Base-by-base conservation (phyloP, 176 grass and related monocot genomes). In the Oryza australiensis region DNA sequence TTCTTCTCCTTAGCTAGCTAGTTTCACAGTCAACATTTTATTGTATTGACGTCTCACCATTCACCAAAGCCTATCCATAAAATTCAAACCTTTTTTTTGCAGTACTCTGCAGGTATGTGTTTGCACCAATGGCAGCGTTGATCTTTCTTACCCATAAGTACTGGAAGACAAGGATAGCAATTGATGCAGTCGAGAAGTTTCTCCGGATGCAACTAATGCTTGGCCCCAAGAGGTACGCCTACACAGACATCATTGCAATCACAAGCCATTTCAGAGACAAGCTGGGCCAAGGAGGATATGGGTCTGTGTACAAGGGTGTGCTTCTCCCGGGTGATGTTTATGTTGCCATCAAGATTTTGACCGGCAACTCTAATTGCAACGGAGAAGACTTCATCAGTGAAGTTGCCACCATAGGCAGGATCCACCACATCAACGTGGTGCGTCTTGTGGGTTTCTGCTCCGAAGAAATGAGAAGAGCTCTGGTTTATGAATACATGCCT, bases 381-480 rank as follows among this genome's bases (percentile, higher is more conserved):
- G 92, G 88, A 59, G 92, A 94, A 53, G 91, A 94, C 3, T 89
- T 94, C 22, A 94, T 90, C 35, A 90, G 28, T 4, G 87, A 92
- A 63, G 87, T 92, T 0, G 62, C 79, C 9, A 94, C 88, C 18
- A 83, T 94, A 1, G 86, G 89, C 7, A 86, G 40, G 12, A 86
- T 94, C 18, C 85, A 94, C 69, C 91, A 94, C 2, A 23, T 86
- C 1, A 89, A 94, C 32, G 70, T 94, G 8, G 80, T 89, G 0
- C 53, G 49, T 24, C 63, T 89, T 0, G 2, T 89, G 0, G 89
- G 89, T 0, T 94, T 88, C 30, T 91, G 80, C 37, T 80, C 84
- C 0, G 92, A 94, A 12, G 76, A 88, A 49, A 73, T 35, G 27
- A 84, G 43, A 0, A 70, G 80, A n/a, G 80, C 86, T 5, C 64